Evolutionary conservation across 2,329 filamentous ascomycete species (phyloP), one percentile per base, ranked within the genome.

Genomic region (Teratosphaeria zuluensis): DNA sequence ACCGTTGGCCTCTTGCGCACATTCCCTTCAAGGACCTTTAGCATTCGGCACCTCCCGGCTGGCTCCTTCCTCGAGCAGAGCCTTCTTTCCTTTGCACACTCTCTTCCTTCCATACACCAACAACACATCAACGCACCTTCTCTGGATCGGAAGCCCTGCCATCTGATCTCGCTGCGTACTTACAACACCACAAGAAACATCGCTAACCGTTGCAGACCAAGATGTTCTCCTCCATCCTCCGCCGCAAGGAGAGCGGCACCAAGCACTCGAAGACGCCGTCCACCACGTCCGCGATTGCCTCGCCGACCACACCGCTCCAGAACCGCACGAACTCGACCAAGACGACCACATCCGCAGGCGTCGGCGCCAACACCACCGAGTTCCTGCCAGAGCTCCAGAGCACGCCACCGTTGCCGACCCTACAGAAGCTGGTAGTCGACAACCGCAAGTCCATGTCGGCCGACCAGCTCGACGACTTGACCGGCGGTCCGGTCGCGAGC

Each of bases 361-460:
- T 56, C 48, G 42, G 21, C 12, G 52, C 19, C 52, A 65, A 59
- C 28, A 64, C 60, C 21, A 61, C 62, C 5, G 58, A 60, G 7
- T 69, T 69, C 59, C 59, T 69, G 16, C 67, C 67, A 9, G 66
- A 68, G 52, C 59, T 69, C 12, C 55, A 65, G 63, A 67, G 66
- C 63, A 69, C 67, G 16, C 67, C 67, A 11, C 67, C 67, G 7
- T 67, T 69, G 65, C 67, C 67, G 5, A 67, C 65, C 19, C 65
- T 69, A 56, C 66, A 68, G 59, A 68, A 68, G 58, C 64, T 64
- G n/a, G 24, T 46, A 28, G 53, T 48, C 42, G 42, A 48, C 42
- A 48, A 48, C 42, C 42, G 42, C 42, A 48, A 48, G 42, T 48
- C 42, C 42, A 21, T 48, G 42, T 48, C 19, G 16, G 51, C 21